Conservation (phyloP, 116 monocot genomes). For the Trichopus zeylanicus region DNA sequence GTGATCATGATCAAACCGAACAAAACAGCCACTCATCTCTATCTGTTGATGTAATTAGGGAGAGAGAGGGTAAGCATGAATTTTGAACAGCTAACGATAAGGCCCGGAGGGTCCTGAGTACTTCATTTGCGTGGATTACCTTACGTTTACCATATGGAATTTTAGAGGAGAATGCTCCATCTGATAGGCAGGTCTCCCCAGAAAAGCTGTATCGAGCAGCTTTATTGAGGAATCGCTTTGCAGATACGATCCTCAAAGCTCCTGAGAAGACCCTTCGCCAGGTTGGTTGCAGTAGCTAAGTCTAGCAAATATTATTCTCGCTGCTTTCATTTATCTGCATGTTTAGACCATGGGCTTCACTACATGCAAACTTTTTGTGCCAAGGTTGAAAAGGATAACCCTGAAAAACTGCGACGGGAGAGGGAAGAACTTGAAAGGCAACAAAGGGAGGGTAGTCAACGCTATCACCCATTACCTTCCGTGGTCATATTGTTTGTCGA, state of each 20-base stretch:
- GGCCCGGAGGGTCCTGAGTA: slow-evolving; percentile 13
- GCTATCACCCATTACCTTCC: background rate
- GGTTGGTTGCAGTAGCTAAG: slow-evolving; percentile 29
- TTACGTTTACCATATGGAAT: slow-evolving; percentile 26
- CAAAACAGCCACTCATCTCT: slow-evolving; percentile 17
- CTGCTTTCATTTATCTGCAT: too few species aligned
- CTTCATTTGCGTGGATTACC: slow-evolving; percentile 31
- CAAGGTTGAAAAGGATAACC: slow-evolving; percentile 72
- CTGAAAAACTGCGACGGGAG: slow-evolving; percentile 61
- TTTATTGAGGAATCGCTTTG: slow-evolving; percentile 76
- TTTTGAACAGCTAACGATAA: slow-evolving; percentile 29
- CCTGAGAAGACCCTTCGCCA: slow-evolving; percentile 81
- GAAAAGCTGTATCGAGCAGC: slow-evolving; percentile 78
- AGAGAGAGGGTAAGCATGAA: slow-evolving; percentile 71
- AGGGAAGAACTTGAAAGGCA: slow-evolving; percentile 76
- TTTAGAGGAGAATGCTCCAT: slow-evolving; percentile 79
- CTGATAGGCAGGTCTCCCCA: slow-evolving; percentile 83
- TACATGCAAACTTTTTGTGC: slow-evolving; percentile 5
- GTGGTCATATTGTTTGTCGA: background rate
- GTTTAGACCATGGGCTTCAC: background rate
- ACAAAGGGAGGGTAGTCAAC: slow-evolving; percentile 51
- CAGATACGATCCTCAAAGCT: slow-evolving; percentile 92
- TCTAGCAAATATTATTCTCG: background rate
- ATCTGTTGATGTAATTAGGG: slow-evolving; percentile 18
- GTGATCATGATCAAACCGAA: slow-evolving; percentile 24